Evolutionary conservation across 345 rosid species (phyloP), one percentile per base, ranked within the genome.

Genomic region (Eucalyptus curtisii): DNA sequence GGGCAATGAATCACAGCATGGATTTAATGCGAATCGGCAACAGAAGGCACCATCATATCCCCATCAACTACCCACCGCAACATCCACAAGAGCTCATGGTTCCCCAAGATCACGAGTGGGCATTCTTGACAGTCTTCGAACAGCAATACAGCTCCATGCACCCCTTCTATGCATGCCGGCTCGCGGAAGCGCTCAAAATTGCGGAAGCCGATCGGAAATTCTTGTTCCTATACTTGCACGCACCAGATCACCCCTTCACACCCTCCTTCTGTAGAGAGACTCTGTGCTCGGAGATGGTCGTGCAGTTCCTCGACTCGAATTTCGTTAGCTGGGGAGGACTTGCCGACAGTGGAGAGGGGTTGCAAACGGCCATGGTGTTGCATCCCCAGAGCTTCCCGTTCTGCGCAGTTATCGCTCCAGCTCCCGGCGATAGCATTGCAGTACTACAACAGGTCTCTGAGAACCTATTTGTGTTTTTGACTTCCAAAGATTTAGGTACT

Each of bases 251-350:
- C 87, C 95, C 96, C 14, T 94, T 94, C 90, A 92, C 95, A 47
- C 93, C 93, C 49, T 90, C 94, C 49, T 95, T 95, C 90, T 94
- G 96, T 86, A 89, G 91, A 30, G 92, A 91, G n/a, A 94, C 95
- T 33, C 66, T 95, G 53, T 47, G 94, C 87, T 94, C 94, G 3
- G 97, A 95, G 85, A 88, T 92, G 31, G 93, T 91, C 44, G 91
- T 91, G 8, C 95, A 95, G 91, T 94, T 91, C 90, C 94, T 95
- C 17, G 92, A 94, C 88, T 91, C 93, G 19, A 94, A 95, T n/a
- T 95, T 95, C 89, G 89, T 95, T 47, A 90, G 86, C 88, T 94
- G 95, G 96, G 95, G 95, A 57, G 94, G 90, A 24, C 85, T 93
- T 22, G 92, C 93, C 3, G 91, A 94, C 89, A 87, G 91, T 86